Evolutionary conservation across 2,329 filamentous ascomycete species (phyloP).

Genomic region (Neonectria faginata): DNA sequence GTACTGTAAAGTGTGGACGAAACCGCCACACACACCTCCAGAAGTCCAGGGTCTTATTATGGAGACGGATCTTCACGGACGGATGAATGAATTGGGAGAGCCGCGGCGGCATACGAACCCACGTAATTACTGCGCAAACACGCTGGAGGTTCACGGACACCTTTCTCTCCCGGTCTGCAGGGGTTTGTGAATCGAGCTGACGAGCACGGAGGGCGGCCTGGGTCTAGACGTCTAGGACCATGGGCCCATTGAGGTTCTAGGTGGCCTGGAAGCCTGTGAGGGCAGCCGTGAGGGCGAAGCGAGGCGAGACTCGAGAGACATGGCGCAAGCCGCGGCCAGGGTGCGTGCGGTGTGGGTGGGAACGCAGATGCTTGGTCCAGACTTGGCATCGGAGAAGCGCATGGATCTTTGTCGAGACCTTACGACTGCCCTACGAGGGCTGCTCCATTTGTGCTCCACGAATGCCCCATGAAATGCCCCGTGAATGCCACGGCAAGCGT

Average conservation of each 20-base stretch:
- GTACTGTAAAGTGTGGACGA: conserved; percentile 11
- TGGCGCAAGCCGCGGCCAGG: conserved; percentile 18
- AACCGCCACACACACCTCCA: conserved; percentile 9
- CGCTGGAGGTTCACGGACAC: conserved; percentile 3
- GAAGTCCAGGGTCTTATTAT: neutral
- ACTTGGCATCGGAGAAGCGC: conserved; percentile 18
- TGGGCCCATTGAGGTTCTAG: neutral
- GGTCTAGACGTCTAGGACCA: conserved; percentile 18
- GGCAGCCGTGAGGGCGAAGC: conserved; percentile 2
- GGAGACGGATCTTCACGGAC: neutral
- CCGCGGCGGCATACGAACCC: neutral
- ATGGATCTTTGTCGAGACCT: conserved; percentile 1
- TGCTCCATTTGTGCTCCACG: neutral
- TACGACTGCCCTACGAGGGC: neutral
- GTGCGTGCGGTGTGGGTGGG: conserved; percentile 9
- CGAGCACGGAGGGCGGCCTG: neutral
- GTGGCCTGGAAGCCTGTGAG: neutral
- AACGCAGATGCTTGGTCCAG: conserved; percentile 13
- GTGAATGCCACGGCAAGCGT: neutral
- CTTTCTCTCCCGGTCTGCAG: neutral
- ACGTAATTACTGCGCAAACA: neutral
- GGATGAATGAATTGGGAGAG: conserved; percentile 12
- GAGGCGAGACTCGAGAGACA: conserved; percentile 2
- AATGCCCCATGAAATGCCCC: too few relatives aligned
- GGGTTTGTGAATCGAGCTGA: conserved; percentile 9